Conservation (phyloP, 164 flowering plant genomes). For the Sedum album region DNA sequence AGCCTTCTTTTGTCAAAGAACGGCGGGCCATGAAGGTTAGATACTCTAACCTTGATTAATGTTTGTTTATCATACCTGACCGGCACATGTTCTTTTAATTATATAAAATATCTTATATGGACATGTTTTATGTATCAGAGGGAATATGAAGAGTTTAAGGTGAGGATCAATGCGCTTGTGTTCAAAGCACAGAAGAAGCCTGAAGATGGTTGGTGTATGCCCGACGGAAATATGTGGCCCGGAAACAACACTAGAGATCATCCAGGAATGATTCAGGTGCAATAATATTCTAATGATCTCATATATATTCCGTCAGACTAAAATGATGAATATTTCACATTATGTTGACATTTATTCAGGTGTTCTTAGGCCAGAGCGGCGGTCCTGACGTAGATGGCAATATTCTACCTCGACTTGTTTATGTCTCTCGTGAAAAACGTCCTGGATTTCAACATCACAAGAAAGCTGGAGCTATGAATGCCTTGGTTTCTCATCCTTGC, state of each 20-base stretch:
- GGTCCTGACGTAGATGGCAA: slow-evolving; percentile 92
- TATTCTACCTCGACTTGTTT: slow-evolving; percentile 89
- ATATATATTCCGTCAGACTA: neutral
- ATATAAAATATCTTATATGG: no score
- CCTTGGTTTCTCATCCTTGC: slow-evolving; percentile 47
- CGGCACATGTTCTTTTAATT: neutral
- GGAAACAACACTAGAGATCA: slow-evolving; percentile 91
- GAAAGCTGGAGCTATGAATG: slow-evolving; percentile 99
- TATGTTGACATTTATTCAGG: slow-evolving; percentile 27
- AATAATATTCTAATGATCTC: neutral
- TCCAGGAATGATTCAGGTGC: slow-evolving; percentile 99
- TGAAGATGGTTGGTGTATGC: slow-evolving; percentile 98
- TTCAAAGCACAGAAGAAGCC: slow-evolving; percentile 92
- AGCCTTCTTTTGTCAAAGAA: slow-evolving; percentile 96
- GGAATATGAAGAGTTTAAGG: slow-evolving; percentile 90
- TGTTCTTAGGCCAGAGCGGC: slow-evolving; percentile 92
- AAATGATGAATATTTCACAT: neutral
- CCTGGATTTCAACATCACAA: slow-evolving; percentile 98
- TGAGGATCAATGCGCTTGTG: slow-evolving; percentile 82
- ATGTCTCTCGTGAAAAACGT: slow-evolving; percentile 97
- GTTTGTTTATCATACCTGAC: no score
- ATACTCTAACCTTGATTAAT: neutral
- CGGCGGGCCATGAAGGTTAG: slow-evolving; percentile 91
- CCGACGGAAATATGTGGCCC: slow-evolving; percentile 96
- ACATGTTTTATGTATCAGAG: slow-evolving; percentile 40